Conservation (phyloP, 495 filamentous ascomycete species). For the Penicillium robsamsonii region DNA sequence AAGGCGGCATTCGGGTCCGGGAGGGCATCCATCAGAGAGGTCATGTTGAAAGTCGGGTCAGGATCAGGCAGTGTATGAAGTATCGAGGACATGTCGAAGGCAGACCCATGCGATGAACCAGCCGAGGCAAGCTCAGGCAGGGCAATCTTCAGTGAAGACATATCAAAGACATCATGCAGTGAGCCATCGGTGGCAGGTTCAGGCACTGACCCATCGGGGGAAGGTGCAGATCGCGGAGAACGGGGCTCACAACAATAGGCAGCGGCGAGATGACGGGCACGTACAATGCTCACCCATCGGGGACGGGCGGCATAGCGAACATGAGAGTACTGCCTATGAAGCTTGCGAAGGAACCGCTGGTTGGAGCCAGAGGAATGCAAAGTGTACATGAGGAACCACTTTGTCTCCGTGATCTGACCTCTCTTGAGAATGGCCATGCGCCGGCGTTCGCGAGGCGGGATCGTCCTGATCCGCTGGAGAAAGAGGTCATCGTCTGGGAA, state of each 20-base stretch:
- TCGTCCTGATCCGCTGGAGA: not conserved
- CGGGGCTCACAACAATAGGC: not conserved
- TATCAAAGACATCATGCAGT: not conserved
- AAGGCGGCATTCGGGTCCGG: not conserved
- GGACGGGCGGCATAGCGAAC: not conserved
- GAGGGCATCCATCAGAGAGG: not conserved
- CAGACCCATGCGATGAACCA: not conserved
- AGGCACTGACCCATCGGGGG: not conserved
- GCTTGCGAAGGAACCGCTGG: not conserved
- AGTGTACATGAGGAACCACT: not conserved
- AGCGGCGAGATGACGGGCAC: not conserved
- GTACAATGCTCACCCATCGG: not conserved
- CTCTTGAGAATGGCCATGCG: not conserved
- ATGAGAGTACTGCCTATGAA: not conserved
- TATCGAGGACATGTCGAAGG: not conserved
- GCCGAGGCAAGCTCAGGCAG: not conserved
- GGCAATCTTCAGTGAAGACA: not conserved
- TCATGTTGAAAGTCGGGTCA: not conserved
- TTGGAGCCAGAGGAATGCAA: not conserved
- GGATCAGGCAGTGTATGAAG: not conserved
- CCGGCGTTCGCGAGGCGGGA: not conserved
- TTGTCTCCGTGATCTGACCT: not conserved
- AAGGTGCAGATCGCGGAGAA: not conserved
- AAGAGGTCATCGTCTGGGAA: not conserved
- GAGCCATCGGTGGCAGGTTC: slow-evolving; percentile 1